Evolutionary conservation across 2,329 filamentous ascomycete genomes (phyloP).

Genomic region (Alternaria triticimaculans): DNA sequence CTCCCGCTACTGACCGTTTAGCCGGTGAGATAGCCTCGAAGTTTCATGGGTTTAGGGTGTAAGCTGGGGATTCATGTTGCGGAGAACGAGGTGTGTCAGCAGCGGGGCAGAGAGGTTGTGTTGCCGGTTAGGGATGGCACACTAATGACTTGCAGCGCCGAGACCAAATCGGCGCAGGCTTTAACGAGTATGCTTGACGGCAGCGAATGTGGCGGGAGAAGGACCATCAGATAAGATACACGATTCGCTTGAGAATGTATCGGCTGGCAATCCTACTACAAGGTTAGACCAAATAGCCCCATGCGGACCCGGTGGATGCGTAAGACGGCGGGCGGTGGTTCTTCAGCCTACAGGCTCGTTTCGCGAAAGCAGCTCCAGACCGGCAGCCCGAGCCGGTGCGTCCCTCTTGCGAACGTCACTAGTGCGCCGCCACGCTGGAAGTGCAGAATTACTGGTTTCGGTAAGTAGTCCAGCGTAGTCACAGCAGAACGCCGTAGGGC

Average conservation of each 20-base stretch:
- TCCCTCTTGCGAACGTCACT: slow-evolving; percentile 1
- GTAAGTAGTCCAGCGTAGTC: slow-evolving; percentile 8
- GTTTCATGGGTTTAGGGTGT: background rate
- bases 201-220: slow-evolving; percentile 1
- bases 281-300: slow-evolving; percentile 4
- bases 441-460: slow-evolving; percentile 6
- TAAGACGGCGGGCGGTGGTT: background rate
- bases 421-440: background rate
- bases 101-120: slow-evolving; percentile 15
- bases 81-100: slow-evolving; percentile 25
- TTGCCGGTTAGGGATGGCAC: slow-evolving; percentile 12
- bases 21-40: slow-evolving; percentile 2
- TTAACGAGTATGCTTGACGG: slow-evolving; percentile 1
- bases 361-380: background rate
- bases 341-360: background rate
- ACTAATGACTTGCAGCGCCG: slow-evolving; percentile 10
- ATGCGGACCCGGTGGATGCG: slow-evolving; percentile 9
- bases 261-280: slow-evolving; percentile 11
- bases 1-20: slow-evolving; percentile 11
- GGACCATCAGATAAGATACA: slow-evolving; percentile 14
- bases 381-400: background rate
- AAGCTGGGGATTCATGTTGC: slow-evolving; percentile 16
- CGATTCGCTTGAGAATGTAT: slow-evolving; percentile 25
- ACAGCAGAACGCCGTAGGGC: background rate
- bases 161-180: slow-evolving; percentile 1